Conservation (phyloP, 208 protist species). For the Kentomonas sorsogonicus region DNA sequence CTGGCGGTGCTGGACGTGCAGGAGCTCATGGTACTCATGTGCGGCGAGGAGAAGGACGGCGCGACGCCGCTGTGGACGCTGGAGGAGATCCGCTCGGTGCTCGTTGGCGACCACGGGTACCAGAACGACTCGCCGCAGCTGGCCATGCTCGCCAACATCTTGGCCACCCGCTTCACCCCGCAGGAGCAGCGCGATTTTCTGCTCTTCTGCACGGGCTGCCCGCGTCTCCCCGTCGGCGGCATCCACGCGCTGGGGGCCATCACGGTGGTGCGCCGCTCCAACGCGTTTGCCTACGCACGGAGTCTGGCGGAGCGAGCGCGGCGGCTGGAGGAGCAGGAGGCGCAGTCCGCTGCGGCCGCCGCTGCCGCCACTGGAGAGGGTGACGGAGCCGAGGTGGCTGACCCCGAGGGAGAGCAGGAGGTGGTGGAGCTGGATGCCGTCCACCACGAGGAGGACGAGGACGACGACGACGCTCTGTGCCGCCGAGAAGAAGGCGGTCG, state of each 20-base stretch:
- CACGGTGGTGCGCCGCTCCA: conserved; percentile 79
- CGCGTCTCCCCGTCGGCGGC: conserved; percentile 79
- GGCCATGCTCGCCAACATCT: conserved; percentile 57
- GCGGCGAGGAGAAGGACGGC: conserved; percentile 37
- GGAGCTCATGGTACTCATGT: conserved; percentile 63
- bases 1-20: conserved; percentile 43
- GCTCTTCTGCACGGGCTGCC: conserved; percentile 87
- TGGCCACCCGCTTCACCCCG: conserved; percentile 60
- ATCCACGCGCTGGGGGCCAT: conserved; percentile 79
- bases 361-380: not conserved
- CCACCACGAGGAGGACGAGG: not conserved
- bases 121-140: conserved; percentile 80
- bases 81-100: conserved; percentile 62
- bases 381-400: conserved; percentile 19
- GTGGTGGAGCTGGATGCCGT: conserved; percentile 5
- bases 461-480: not conserved
- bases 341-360: conserved; percentile 2
- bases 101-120: conserved; percentile 89
- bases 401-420: conserved; percentile 4
- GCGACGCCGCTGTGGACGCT: conserved; percentile 71
- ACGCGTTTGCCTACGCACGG: conserved; percentile 37
- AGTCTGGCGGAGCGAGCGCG: conserved; percentile 11
- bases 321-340: not conserved
- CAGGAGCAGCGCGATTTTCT: conserved; percentile 82
- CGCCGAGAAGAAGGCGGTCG: not conserved